These are phyloP conservation scores for Phytopythium ostracodes DNA, from an alignment of 352 stramenopile species.

Conservation along the genomic window DNA sequence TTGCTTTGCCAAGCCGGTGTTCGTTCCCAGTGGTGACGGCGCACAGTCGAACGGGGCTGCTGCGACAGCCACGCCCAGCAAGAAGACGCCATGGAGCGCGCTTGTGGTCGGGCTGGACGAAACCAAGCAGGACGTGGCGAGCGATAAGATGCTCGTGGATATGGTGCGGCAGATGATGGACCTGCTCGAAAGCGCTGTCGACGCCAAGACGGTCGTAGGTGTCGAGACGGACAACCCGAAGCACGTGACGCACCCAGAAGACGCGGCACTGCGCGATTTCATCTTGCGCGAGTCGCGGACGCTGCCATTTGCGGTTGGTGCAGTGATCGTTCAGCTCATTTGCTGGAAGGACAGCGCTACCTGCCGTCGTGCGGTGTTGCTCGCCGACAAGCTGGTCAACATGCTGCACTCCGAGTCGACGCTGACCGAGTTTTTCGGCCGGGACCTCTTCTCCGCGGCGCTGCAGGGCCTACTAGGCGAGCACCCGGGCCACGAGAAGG, in stretches of 20 bases:
- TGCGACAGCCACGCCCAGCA: not conserved
- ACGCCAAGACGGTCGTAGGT: slow-evolving; percentile 71
- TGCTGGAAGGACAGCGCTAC: slow-evolving; percentile 74
- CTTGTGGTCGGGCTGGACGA: slow-evolving; percentile 64
- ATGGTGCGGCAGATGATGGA: slow-evolving; percentile 63
- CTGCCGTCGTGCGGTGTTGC: slow-evolving; percentile 49
- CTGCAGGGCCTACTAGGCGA: slow-evolving; percentile 55
- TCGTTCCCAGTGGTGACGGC: slow-evolving; percentile 7
- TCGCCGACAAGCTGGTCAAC: slow-evolving; percentile 69
- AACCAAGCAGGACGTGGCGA: slow-evolving; percentile 58
- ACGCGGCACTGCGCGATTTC: slow-evolving; percentile 57
- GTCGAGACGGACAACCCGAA: slow-evolving; percentile 71
- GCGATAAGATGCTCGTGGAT: slow-evolving; percentile 74
- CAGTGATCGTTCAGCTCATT: slow-evolving; percentile 54
- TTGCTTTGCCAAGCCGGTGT: slow-evolving; percentile 27
- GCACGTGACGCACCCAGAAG: slow-evolving; percentile 59
- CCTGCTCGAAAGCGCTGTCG: slow-evolving; percentile 65
- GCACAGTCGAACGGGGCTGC: not conserved
- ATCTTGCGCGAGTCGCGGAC: slow-evolving; percentile 41
- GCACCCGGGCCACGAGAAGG: slow-evolving; percentile 60
- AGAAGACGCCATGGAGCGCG: slow-evolving; percentile 39
- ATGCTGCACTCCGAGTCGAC: slow-evolving; percentile 31
- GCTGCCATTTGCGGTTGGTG: slow-evolving; percentile 46
- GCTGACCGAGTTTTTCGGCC: slow-evolving; percentile 44
- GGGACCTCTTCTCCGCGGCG: slow-evolving; percentile 57